Percentiles rank a stretch among this genome's conserved stretches.
phyloP scores from a whole-genome alignment of 2,329 filamentous ascomycete species.

The Penicillium sp. region DNA sequence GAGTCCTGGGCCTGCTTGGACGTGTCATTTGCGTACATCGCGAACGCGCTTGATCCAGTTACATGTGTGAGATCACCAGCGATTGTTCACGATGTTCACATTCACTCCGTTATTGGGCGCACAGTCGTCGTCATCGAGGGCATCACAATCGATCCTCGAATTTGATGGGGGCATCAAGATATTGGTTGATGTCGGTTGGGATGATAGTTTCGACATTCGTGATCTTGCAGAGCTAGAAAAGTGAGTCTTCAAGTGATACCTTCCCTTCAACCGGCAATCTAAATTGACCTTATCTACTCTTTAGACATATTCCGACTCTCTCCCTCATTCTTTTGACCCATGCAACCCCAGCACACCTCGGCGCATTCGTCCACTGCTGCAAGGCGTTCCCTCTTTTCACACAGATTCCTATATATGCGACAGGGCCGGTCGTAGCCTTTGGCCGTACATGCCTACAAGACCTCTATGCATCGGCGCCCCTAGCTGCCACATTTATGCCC shows the following conservation, averaged over 20 bases:
- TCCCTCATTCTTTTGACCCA: conserved; percentile 95
- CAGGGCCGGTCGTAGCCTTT: conserved; percentile 87
- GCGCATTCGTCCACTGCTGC: conserved; percentile 55
- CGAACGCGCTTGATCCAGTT: conserved; percentile 15
- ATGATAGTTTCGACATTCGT: conserved; percentile 81
- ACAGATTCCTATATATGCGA: conserved; percentile 92
- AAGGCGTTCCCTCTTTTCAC: conserved; percentile 81
- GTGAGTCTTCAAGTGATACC: conserved; percentile 54
- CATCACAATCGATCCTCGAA: conserved; percentile 93
- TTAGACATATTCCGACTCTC: conserved; percentile 83
- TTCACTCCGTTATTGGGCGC: conserved; percentile 92
- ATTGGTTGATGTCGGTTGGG: conserved; percentile 93
- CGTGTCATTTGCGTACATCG: conserved; percentile 1
- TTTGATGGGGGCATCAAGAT: conserved; percentile 97
- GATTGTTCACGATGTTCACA: conserved; percentile 74
- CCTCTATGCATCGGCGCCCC: conserved; percentile 84
- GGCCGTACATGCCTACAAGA: conserved; percentile 90
- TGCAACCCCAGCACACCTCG: conserved; percentile 87
- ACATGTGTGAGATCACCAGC: conserved; percentile 15
- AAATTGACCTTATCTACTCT: conserved; percentile 14
- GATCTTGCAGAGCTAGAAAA: conserved; percentile 89
- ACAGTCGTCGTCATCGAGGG: conserved; percentile 75
- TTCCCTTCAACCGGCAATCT: conserved; percentile 3
- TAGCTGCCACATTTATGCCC: conserved; percentile 84
- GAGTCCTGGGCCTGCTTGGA: conserved; percentile 5